Percentiles rank a stretch among this genome's conserved stretches.
phyloP scores from a whole-genome alignment of 371 early-diverging fungal genomes.

The Mycotypha africana region DNA sequence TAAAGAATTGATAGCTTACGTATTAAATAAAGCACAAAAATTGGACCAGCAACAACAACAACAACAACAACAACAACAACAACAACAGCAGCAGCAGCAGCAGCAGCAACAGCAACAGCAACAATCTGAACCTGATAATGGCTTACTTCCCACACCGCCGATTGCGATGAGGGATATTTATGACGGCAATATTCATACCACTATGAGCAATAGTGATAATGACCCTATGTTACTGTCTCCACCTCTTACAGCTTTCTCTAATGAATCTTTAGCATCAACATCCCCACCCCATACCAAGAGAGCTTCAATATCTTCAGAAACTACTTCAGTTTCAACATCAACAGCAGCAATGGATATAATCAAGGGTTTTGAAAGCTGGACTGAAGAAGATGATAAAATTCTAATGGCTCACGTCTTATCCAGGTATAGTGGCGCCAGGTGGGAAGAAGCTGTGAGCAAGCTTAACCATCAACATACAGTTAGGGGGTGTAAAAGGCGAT shows the following conservation, averaged over 20 bases:
- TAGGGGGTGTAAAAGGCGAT: conserved; percentile 11
- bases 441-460: conserved; percentile 17
- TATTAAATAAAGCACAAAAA: conserved; percentile 16
- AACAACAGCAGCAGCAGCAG: too few relatives aligned
- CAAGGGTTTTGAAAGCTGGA: conserved; percentile 27
- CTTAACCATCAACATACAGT: conserved; percentile 16
- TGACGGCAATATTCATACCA: not conserved
- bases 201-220: too few relatives aligned
- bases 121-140: not conserved
- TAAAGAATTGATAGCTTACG: conserved; percentile 21
- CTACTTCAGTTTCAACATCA: not conserved
- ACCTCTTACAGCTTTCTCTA: too few relatives aligned
- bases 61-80: not conserved
- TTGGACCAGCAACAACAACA: not conserved
- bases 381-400: conserved; percentile 19
- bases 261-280: conserved; percentile 1
- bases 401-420: conserved; percentile 22
- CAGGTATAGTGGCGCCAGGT: conserved; percentile 15
- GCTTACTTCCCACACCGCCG: conserved; percentile 30
- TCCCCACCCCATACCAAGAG: too few relatives aligned
- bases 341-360: conserved; percentile 15
- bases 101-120: not conserved
- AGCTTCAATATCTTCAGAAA: not conserved
- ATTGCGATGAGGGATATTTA: conserved; percentile 5
- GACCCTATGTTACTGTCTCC: too few relatives aligned